Evolutionary conservation across 805 yeast genomes (phyloP), one percentile per base, ranked within the genome.

Genomic region (Hanseniaspora lindneri): DNA sequence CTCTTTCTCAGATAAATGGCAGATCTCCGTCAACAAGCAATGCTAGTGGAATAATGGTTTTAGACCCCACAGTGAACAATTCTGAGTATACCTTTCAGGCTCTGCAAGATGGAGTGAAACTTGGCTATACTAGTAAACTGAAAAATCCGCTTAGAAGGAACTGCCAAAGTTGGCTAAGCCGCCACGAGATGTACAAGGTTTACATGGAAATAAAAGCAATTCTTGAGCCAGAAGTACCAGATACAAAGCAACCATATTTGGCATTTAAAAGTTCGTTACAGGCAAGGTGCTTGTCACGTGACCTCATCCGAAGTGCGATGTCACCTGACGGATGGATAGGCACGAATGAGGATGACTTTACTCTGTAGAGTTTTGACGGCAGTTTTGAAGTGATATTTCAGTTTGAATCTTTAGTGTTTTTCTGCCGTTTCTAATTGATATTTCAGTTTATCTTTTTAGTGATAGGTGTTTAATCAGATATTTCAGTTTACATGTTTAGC

Each of bases 91-190:
- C 47, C 10, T 60, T 58, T 33, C 68, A 69, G 51, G 59, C 63
- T 1, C 60, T 80, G 11, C 68, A 74, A 36, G 73, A 74, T 54
- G 86, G 85, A 0, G 74, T 79, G 4, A 75, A 71, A 52, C 76
- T 76, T 53, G 88, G 89, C 0, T 68, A 70, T 19, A 68, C 60
- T 48, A 52, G 69, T 1, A 77, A 75, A 54, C 49, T 52, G 2
- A 70, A 63, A 33, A 65, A 62, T 41, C 69, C 70, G 0, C 66
- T 79, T 0, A 61, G 69, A 33, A 58, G 56, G 16, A 66, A 70
- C 14, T 76, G 77, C 5, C 58, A 60, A 42, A 33, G 62, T 0
- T 25, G 48, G 1, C 43, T 62, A 3, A 58, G 63, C 24, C 52
- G 65, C 37, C 51, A 48, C 32, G 46, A 41, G 16, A 27, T 46